Evolutionary conservation across 2,329 filamentous ascomycete species (phyloP).

Genomic region (Bipolaris bicolor): DNA sequence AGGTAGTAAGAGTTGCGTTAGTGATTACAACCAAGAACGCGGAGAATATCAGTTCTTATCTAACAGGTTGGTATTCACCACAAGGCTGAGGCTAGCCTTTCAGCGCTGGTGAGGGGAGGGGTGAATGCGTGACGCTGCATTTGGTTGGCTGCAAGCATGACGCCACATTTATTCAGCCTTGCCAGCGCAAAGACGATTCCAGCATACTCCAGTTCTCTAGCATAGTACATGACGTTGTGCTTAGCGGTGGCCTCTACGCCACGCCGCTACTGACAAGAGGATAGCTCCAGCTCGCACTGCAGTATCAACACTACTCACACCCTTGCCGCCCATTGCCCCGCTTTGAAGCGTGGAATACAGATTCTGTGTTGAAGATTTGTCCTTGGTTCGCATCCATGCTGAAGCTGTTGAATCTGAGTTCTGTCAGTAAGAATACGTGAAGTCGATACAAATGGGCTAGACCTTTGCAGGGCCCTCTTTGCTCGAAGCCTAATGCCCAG

Average conservation of each 20-base stretch:
- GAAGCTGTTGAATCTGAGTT: background rate
- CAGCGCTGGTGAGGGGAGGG: background rate
- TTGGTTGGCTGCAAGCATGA: slow-evolving; percentile 6
- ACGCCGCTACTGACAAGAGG: background rate
- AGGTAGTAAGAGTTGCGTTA: background rate
- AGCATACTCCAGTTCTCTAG: background rate
- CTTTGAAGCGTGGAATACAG: slow-evolving; percentile 2
- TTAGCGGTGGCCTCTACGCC: background rate
- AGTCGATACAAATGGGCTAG: background rate
- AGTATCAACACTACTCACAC: background rate
- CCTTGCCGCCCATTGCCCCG: background rate
- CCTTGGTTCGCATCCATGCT: background rate
- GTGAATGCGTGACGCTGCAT: background rate
- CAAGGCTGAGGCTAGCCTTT: background rate
- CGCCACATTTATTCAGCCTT: background rate
- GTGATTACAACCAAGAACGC: too few species aligned
- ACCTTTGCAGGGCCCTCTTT: background rate
- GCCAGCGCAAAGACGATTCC: background rate
- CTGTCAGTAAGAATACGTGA: background rate
- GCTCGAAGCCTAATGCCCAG: background rate
- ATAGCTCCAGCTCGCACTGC: background rate
- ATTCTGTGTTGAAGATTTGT: background rate
- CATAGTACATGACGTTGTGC: background rate
- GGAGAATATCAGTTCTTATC: background rate
- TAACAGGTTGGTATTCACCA: background rate